A percentile compares a stretch with the other conserved stretches of the same genome.
These are phyloP conservation scores for Coriaria nepalensis DNA, from an alignment of 306 rosid genomes.

Conservation along the genomic window DNA sequence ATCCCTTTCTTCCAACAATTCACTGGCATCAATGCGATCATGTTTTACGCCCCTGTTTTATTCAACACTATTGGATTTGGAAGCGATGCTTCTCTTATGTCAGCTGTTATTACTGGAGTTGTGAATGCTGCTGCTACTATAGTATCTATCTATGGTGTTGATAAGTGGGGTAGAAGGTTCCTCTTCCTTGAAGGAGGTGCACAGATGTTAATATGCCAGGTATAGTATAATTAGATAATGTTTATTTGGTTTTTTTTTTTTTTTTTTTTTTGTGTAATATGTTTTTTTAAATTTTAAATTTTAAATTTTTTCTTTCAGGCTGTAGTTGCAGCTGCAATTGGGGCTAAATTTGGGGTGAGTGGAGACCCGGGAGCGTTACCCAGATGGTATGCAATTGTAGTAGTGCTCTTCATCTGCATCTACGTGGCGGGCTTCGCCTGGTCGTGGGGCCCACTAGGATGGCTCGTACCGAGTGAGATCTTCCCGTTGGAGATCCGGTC, in stretches of 20 bases:
- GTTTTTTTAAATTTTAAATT: not conserved
- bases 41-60: slow-evolving; percentile 81
- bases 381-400: slow-evolving; percentile 77
- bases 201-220: slow-evolving; percentile 89
- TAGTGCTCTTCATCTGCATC: slow-evolving; percentile 79
- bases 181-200: slow-evolving; percentile 74
- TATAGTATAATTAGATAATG: slow-evolving; percentile 5
- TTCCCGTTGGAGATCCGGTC: slow-evolving; percentile 88
- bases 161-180: slow-evolving; percentile 80
- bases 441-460: slow-evolving; percentile 99
- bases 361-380: slow-evolving; percentile 63
- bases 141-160: slow-evolving; percentile 77
- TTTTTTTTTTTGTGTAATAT: not conserved
- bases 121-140: slow-evolving; percentile 58
- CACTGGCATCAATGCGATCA: slow-evolving; percentile 81
- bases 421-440: slow-evolving; percentile 86
- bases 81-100: slow-evolving; percentile 58
- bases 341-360: slow-evolving; percentile 54
- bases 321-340: slow-evolving; percentile 54
- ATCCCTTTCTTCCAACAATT: slow-evolving; percentile 86
- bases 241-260: not conserved
- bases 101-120: slow-evolving; percentile 75
- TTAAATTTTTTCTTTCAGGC: slow-evolving; percentile 10
- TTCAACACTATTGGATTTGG: slow-evolving; percentile 69
- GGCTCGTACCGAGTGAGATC: slow-evolving; percentile 94